phyloP scores from a whole-genome alignment of 352 stramenopile species.

The Nothophytophthora sp. region DNA sequence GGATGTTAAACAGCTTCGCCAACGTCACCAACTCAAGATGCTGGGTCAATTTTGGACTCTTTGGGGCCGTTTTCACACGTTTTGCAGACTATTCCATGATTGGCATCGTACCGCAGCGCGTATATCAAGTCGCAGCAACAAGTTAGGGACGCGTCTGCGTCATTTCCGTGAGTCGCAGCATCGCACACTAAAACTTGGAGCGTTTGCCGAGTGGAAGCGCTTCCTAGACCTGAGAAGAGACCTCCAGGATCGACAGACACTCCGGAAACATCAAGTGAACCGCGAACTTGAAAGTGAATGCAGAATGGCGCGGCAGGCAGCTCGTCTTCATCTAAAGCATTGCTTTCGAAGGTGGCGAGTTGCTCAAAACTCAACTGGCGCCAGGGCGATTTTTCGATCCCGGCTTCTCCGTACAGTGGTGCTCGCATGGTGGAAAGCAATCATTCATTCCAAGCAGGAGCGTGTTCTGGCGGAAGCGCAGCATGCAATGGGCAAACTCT shows the following conservation, averaged over 20 bases:
- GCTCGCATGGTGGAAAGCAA: conserved; percentile 41
- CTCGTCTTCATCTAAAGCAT: conserved; percentile 2
- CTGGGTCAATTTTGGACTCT: conserved; percentile 14
- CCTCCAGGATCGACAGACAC: conserved; percentile 19
- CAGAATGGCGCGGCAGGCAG: conserved; percentile 3
- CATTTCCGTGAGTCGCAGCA: conserved; percentile 16
- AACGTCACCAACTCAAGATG: conserved; percentile 3
- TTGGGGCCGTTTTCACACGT: conserved; percentile 30
- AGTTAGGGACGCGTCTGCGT: conserved; percentile 35
- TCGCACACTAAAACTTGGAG: neutral
- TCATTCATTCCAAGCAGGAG: conserved; percentile 56
- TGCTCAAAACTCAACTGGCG: conserved; percentile 6
- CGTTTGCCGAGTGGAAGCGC: conserved; percentile 13
- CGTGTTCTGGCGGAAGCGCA: conserved; percentile 40
- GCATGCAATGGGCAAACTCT: conserved; percentile 32
- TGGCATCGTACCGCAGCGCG: conserved; percentile 18
- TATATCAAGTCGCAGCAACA: conserved; percentile 11
- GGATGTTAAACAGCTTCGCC: conserved; percentile 6
- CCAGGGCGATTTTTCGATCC: conserved; percentile 11
- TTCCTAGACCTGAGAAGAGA: conserved; percentile 7
- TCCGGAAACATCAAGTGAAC: conserved; percentile 20
- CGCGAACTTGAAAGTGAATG: conserved; percentile 14
- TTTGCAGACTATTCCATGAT: conserved; percentile 14
- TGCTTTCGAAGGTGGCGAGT: conserved; percentile 22
- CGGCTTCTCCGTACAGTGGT: conserved; percentile 23